Evolutionary conservation across 2,329 filamentous ascomycete genomes (phyloP).

Genomic region (Diaporthe sp.): DNA sequence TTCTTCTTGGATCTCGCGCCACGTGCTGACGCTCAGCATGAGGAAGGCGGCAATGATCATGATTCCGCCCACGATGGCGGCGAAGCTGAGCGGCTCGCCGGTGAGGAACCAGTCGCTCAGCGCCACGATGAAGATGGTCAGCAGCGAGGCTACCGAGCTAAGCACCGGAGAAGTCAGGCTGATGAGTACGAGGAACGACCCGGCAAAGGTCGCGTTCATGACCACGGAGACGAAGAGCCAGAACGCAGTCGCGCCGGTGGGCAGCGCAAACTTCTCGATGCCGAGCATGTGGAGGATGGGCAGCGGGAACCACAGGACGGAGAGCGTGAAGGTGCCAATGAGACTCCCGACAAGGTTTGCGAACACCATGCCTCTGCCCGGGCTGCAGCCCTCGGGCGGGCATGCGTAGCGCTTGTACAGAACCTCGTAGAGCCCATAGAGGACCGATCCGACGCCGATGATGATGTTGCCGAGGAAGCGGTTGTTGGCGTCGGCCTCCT

Average conservation of each 20-base stretch:
- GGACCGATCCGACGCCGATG: slow-evolving; percentile 89
- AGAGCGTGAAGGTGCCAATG: slow-evolving; percentile 88
- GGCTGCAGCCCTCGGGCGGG: slow-evolving; percentile 87
- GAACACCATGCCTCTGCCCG: slow-evolving; percentile 94
- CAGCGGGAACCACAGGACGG: slow-evolving; percentile 92
- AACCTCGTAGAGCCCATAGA: slow-evolving; percentile 98
- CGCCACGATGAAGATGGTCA: slow-evolving; percentile 97
- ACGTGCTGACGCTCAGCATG: slow-evolving; percentile 92
- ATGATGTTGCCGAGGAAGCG: slow-evolving; percentile 89
- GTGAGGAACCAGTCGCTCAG: slow-evolving; percentile 91
- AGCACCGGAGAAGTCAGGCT: slow-evolving; percentile 93
- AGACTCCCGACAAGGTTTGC: slow-evolving; percentile 92
- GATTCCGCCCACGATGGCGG: slow-evolving; percentile 84
- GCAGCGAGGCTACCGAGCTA: slow-evolving; percentile 89
- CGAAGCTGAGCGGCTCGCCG: slow-evolving; percentile 79
- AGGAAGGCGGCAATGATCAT: slow-evolving; percentile 91
- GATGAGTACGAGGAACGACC: slow-evolving; percentile 93
- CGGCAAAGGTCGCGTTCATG: slow-evolving; percentile 92
- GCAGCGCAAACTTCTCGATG: slow-evolving; percentile 86
- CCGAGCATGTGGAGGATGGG: slow-evolving; percentile 85
- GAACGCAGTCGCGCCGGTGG: slow-evolving; percentile 81
- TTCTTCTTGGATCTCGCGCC: slow-evolving; percentile 92
- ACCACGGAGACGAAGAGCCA: slow-evolving; percentile 85
- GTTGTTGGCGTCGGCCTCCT: slow-evolving; percentile 64
- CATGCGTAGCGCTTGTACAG: slow-evolving; percentile 95